Percentiles rank a stretch among this genome's conserved stretches.
Evolutionary conservation across 2,329 filamentous ascomycete species (phyloP).

Genomic region (Alternaria metachromatica): DNA sequence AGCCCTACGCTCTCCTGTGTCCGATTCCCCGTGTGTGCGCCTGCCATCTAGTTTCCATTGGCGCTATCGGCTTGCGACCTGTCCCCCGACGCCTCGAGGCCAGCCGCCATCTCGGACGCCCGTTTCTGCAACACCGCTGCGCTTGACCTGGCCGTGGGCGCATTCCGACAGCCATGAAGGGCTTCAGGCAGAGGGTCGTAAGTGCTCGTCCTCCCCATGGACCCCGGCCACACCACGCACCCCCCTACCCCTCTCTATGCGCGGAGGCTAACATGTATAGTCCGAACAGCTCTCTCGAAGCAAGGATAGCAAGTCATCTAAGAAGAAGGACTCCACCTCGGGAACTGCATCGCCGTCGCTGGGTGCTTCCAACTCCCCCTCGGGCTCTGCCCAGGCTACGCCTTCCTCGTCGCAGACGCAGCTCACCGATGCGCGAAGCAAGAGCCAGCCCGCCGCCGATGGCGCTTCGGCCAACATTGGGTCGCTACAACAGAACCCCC

Average conservation of each 20-base stretch:
- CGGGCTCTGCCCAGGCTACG: conserved; percentile 70
- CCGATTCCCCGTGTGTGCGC: conserved; percentile 27
- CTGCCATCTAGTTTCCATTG: conserved; percentile 32
- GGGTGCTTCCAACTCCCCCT: conserved; percentile 63
- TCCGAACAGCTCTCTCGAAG: conserved; percentile 87
- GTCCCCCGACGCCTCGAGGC: conserved; percentile 31
- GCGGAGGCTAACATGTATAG: conserved; percentile 61
- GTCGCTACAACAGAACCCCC: conserved; percentile 41
- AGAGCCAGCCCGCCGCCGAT: conserved; percentile 66
- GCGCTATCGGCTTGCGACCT: conserved; percentile 33
- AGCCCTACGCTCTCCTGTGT: conserved; percentile 23
- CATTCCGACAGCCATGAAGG: conserved; percentile 78
- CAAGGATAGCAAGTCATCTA: conserved; percentile 82
- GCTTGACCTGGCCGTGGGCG: conserved; percentile 41
- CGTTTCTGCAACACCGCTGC: conserved; percentile 37
- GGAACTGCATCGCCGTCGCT: conserved; percentile 82
- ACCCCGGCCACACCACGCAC: conserved; percentile 29
- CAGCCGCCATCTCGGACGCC: conserved; percentile 29
- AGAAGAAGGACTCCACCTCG: conserved; percentile 65
- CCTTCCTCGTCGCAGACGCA: conserved; percentile 90
- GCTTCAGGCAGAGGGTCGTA: conserved; percentile 97
- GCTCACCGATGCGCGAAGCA: conserved; percentile 83
- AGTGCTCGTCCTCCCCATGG: conserved; percentile 54
- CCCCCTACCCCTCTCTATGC: conserved; percentile 34
- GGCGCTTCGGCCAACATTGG: conserved; percentile 29